These are phyloP conservation scores for Auricularia sp. DNA, from an alignment of 768 basidiomycete species.

Conservation along the genomic window DNA sequence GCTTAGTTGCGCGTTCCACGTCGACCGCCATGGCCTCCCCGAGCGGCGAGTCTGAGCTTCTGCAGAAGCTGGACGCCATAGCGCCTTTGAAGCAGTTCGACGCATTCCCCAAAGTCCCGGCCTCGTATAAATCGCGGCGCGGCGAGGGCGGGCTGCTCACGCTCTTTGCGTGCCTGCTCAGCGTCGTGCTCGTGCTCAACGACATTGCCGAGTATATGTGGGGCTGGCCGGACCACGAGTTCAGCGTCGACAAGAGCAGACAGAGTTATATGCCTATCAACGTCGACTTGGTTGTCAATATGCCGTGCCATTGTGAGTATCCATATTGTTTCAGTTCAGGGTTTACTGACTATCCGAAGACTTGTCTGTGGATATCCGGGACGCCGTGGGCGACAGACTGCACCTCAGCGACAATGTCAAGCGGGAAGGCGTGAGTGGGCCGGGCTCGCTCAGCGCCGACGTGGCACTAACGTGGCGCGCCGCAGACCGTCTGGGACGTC, in stretches of 20 bases:
- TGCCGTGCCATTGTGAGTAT: constrained; percentile 73
- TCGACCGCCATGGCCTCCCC: neutral
- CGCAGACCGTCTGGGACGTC: constrained; percentile 66
- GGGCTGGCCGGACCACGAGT: constrained; percentile 88
- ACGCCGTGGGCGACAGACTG: constrained; percentile 87
- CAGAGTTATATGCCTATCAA: constrained; percentile 70
- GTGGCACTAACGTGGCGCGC: constrained; percentile 1
- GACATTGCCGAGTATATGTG: constrained; percentile 87
- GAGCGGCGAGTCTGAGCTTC: neutral
- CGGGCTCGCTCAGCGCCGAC: neutral
- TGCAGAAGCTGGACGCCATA: constrained; percentile 2
- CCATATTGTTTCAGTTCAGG: too few species aligned
- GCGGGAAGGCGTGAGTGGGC: constrained; percentile 65
- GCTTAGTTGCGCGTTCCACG: neutral
- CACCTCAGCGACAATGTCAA: constrained; percentile 71
- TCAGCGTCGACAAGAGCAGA: constrained; percentile 66
- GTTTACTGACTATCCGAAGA: constrained; percentile 32
- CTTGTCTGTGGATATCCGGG: constrained; percentile 80
- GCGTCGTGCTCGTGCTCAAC: constrained; percentile 70
- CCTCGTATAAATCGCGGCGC: constrained; percentile 71
- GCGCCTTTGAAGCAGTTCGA: constrained; percentile 65
- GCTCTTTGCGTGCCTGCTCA: constrained; percentile 47
- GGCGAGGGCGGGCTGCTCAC: constrained; percentile 77
- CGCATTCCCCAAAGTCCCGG: constrained; percentile 78
- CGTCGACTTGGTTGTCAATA: constrained; percentile 85